Evolutionary conservation across 1,284 basidiomycete genomes (phyloP), one percentile per base, ranked within the genome.

Genomic region (Erythrobasidium hasegawianum): DNA sequence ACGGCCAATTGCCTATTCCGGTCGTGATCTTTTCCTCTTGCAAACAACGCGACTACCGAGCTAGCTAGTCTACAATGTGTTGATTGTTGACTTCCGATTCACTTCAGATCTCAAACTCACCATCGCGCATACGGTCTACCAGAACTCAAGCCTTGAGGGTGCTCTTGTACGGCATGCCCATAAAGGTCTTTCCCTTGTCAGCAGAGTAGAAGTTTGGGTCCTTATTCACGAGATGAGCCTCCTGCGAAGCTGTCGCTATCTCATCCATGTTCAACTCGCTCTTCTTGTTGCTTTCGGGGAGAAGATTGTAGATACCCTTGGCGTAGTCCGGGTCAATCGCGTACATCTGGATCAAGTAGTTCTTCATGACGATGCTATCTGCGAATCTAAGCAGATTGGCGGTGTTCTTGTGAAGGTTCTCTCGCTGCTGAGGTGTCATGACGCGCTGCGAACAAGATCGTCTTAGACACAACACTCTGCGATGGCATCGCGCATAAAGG

Each of bases 331-430:
- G 71, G 33, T 72, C 71, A 60, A 76, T 76, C 29, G 76, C 75
- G 64, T 72, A 74, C 14, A 75, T 71, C 61, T 64, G 62, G 29
- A 74, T 72, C 41, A 77, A 71, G 69, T 77, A 77, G 57, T 71
- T 72, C 67, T 75, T 73, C 59, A 75, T 74, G 18, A 77, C 75
- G 59, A 77, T 75, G 1, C 71, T 68, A 49, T 76, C 76, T 66
- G 75, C 74, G 47, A 72, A 71, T 73, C 69, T 68, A 29, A 76
- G 71, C 18, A 77, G 67, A 33, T 72, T 65, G 20, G 74, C 75
- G 3, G 75, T 77, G 69, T 77, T 77, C n/a, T 64, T 59, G 71
- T 77, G 76, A 20, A 77, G 61, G 60, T 76, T 74, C 22, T 72
- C 69, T 39, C 76, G 62, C 70, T 76, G 71, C 40, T 67, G 66